These are phyloP conservation scores for Beauveria australis DNA, from an alignment of 2,329 filamentous ascomycete genomes.

Conservation along the genomic window DNA sequence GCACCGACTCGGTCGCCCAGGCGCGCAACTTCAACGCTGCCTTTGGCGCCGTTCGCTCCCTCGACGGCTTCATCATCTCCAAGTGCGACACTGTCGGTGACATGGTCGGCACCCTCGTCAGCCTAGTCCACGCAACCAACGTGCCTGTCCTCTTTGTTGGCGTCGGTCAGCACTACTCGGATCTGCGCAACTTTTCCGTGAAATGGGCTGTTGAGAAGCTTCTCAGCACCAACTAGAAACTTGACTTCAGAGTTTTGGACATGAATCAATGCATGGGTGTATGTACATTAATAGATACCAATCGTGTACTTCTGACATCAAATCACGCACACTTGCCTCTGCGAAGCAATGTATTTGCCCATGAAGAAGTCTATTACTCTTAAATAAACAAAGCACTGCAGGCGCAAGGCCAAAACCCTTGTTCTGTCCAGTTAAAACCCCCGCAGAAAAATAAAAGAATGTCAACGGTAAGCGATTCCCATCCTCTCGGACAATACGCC, in stretches of 20 bases:
- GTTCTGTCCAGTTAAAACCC: neutral
- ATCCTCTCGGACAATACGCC: neutral
- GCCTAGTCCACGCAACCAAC: constrained; percentile 93
- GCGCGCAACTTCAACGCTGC: constrained; percentile 92
- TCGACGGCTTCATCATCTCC: constrained; percentile 96
- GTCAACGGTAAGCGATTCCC: neutral
- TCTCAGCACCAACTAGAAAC: constrained; percentile 38
- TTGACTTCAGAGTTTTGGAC: neutral
- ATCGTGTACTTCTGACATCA: neutral
- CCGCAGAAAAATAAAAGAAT: constrained; percentile 3
- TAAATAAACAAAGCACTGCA: neutral
- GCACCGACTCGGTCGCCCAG: constrained; percentile 90
- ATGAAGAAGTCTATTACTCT: too few relatives aligned
- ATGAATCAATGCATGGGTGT: neutral
- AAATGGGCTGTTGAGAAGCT: constrained; percentile 63
- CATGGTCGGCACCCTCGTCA: constrained; percentile 93
- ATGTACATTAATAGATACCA: neutral
- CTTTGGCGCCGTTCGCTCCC: constrained; percentile 69
- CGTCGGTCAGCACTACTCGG: constrained; percentile 61
- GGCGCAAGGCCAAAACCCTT: neutral
- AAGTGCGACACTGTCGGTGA: constrained; percentile 99
- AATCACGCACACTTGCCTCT: neutral
- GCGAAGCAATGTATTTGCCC: neutral
- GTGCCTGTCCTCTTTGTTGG: constrained; percentile 92
- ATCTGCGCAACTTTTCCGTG: constrained; percentile 60